Evolutionary conservation across 2,329 filamentous ascomycete species (phyloP).

Genomic region (Pseudohalonectria lignicola): DNA sequence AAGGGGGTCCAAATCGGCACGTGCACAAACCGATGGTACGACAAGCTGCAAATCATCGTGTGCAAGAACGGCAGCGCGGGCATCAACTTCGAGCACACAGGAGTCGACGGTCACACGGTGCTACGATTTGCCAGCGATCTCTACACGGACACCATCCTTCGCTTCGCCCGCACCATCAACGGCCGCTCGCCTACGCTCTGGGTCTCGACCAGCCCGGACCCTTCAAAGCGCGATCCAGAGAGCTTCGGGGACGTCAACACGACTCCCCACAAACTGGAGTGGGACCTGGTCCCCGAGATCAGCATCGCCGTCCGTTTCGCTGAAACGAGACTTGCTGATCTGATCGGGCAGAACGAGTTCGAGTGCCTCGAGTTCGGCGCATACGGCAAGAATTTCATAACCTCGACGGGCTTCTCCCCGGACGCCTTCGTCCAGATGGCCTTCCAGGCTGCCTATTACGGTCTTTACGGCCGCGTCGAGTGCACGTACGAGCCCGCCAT

Average conservation of each 20-base stretch:
- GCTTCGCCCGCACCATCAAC: constrained; percentile 92
- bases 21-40: constrained; percentile 97
- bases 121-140: constrained; percentile 91
- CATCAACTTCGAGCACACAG: constrained; percentile 98
- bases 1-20: constrained; percentile 93
- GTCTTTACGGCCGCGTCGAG: constrained; percentile 85
- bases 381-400: constrained; percentile 97
- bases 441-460: constrained; percentile 96
- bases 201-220: constrained; percentile 84
- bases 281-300: constrained; percentile 92
- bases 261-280: constrained; percentile 90
- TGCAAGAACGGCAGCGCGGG: constrained; percentile 97
- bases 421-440: constrained; percentile 99
- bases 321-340: constrained; percentile 83
- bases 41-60: constrained; percentile 97
- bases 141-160: constrained; percentile 94
- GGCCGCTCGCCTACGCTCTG: constrained; percentile 85
- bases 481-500: constrained; percentile 97
- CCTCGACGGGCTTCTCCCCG: constrained; percentile 89
- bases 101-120: constrained; percentile 94
- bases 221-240: constrained; percentile 78
- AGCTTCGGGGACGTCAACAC: constrained; percentile 91
- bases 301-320: constrained; percentile 88
- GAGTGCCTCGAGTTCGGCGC: constrained; percentile 77
- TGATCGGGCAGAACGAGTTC: constrained; percentile 96